A percentile compares a stretch with the other conserved stretches of the same genome.
Evolutionary conservation across 2,329 filamentous ascomycete genomes (phyloP).

Genomic region (Penicillium sp.): DNA sequence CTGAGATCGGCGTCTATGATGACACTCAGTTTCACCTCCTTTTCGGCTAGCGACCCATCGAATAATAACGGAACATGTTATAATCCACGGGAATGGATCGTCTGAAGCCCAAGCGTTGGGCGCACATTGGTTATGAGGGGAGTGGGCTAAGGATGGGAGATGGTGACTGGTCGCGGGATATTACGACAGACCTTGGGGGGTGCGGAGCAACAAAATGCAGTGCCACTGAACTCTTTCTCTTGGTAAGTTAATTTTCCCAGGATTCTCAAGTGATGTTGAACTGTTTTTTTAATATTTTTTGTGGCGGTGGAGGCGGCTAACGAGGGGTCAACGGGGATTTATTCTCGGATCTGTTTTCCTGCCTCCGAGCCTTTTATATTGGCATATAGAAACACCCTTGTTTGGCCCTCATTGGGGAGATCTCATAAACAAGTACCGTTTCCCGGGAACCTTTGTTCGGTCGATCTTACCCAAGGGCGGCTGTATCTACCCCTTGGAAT

Average conservation of each 20-base stretch:
- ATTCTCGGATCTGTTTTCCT: not conserved
- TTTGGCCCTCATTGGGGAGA: not conserved
- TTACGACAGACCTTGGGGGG: conserved; percentile 1
- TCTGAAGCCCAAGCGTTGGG: conserved; percentile 22
- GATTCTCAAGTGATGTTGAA: not conserved
- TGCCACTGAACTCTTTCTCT: conserved; percentile 1
- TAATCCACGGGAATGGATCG: conserved; percentile 31
- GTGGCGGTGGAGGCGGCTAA: conserved; percentile 11
- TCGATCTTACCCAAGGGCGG: conserved; percentile 4
- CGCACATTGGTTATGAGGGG: conserved; percentile 12
- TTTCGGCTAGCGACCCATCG: conserved; percentile 22
- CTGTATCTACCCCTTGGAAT: conserved; percentile 1
- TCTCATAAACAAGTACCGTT: not conserved
- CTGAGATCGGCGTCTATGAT: conserved; percentile 25
- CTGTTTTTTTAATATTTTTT: not conserved
- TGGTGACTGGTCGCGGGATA: conserved; percentile 9
- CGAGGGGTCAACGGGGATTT: not conserved
- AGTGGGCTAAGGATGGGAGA: not conserved
- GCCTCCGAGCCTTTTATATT: not conserved
- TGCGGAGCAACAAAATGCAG: conserved; percentile 5
- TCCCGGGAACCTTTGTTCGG: conserved; percentile 1
- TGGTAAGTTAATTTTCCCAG: not conserved
- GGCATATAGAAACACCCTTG: not conserved
- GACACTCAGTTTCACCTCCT: conserved; percentile 23
- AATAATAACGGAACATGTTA: conserved; percentile 17